Evolutionary conservation across 257 asterid species (phyloP).

Genomic region (Nicotiana noctiflora): DNA sequence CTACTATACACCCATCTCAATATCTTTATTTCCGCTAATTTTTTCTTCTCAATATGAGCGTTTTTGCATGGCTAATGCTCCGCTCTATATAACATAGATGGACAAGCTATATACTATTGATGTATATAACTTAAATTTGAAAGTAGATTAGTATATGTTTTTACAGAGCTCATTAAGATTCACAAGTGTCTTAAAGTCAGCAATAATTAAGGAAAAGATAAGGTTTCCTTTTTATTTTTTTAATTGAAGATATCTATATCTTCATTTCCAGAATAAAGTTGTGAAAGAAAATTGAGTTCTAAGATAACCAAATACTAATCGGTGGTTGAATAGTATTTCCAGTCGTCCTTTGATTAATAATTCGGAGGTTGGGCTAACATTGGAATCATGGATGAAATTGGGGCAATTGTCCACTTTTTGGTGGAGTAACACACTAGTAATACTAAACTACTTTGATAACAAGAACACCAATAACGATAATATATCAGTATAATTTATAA

Average conservation of each 20-base stretch:
- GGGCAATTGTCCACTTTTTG: neutral
- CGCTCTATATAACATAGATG: too few species aligned
- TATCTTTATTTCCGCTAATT: too few species aligned
- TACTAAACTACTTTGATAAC: neutral
- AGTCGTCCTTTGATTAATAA: neutral
- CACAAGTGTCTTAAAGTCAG: neutral
- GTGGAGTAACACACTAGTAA: neutral
- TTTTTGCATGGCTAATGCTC: too few species aligned
- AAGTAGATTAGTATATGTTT: neutral
- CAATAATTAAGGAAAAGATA: neutral
- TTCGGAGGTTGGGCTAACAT: neutral
- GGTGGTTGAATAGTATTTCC: neutral
- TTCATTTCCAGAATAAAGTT: neutral
- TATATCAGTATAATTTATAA: too few species aligned
- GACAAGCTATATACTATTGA: neutral
- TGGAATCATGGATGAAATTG: neutral
- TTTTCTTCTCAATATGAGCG: too few species aligned
- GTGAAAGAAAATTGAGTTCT: neutral
- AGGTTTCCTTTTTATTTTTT: neutral
- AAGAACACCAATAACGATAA: too few species aligned
- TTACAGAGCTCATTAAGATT: neutral
- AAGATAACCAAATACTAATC: neutral
- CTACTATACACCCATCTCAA: too few species aligned
- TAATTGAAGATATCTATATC: neutral
- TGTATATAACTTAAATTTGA: neutral